Evolutionary conservation across 805 yeast genomes (phyloP), one percentile per base, ranked within the genome.

Genomic region (Pachysolen tannophilus): DNA sequence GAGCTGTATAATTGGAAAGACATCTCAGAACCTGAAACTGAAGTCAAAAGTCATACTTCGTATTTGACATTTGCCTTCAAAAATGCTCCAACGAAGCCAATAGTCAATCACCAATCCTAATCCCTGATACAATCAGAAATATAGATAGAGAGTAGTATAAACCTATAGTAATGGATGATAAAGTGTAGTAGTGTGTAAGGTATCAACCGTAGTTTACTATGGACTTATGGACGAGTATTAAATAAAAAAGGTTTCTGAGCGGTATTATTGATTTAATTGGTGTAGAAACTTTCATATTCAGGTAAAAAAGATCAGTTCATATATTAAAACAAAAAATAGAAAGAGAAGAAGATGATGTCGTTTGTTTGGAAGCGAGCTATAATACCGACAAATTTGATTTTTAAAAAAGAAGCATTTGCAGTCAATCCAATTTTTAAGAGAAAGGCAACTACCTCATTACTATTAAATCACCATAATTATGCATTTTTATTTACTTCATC

Each of bases 11-110:
- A 73, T 20, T 92, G 99, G 99, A 63, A 67, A 38, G 69, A 84
- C 45, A 92, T 88, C n/a, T 76, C 95, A 13, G 80, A 77, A 53
- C 65, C 78, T 7, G 98, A 90, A 54, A 49, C 78, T 3, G 97
- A 92, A 52, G 67, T 90, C 47, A 90, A 90, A 60, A 80, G 87
- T 6, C 99, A 92, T 49, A 92, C 99, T 0, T 85, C 96, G 0
- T 92, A 86, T 53, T 61, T 92, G 49, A 85, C 96, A 2, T 92
- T 92, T 69, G 99, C 98, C 17, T 68, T 65, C 39, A 69, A 47
- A 23, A 40, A 48, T 32, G 58, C 56, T 2, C 31, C 24, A 23
- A 23, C 10, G 26, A 23, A 7, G 13, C 26, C 4, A 23, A 5
- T 23, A 5, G 4, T 8, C 13, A 5, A 5, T 5, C 26, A 4